These are phyloP conservation scores for Acanthamoeba lenticulata DNA, from an alignment of 208 protist species.

Conservation along the genomic window DNA sequence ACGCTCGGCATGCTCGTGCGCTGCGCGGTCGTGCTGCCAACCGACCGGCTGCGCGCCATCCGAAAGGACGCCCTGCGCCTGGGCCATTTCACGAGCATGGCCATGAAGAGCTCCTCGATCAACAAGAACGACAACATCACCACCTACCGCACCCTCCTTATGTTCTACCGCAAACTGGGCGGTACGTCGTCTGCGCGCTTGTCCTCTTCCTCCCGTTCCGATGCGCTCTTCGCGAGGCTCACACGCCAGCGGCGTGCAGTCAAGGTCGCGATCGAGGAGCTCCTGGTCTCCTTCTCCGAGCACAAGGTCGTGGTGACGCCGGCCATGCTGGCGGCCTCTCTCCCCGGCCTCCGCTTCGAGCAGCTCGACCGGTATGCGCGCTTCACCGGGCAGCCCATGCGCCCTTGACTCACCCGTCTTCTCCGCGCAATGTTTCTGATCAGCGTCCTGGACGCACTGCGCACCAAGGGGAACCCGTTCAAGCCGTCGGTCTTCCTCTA, in stretches of 20 bases:
- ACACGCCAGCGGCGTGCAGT: background rate
- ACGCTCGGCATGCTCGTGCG: background rate
- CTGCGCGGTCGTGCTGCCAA: background rate
- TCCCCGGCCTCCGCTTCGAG: background rate
- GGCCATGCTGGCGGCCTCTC: background rate
- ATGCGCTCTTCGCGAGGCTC: background rate
- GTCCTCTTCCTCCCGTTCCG: too few species aligned
- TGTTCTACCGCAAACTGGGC: background rate
- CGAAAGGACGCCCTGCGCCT: background rate
- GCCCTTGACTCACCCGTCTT: background rate
- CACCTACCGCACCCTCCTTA: background rate
- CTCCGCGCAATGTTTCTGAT: too few species aligned
- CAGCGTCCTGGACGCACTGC: background rate
- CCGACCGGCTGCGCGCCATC: background rate
- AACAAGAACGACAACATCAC: background rate
- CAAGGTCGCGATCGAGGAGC: background rate
- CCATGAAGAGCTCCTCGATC: background rate
- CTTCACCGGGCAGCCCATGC: background rate
- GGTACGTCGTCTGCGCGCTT: background rate
- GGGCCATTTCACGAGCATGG: background rate
- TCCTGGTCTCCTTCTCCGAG: background rate
- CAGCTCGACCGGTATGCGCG: background rate
- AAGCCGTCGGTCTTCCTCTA: background rate
- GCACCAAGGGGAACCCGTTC: background rate
- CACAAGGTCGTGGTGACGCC: background rate